These are phyloP conservation scores for Monosporozyma siamensis DNA, from an alignment of 805 yeast species.

Conservation along the genomic window DNA sequence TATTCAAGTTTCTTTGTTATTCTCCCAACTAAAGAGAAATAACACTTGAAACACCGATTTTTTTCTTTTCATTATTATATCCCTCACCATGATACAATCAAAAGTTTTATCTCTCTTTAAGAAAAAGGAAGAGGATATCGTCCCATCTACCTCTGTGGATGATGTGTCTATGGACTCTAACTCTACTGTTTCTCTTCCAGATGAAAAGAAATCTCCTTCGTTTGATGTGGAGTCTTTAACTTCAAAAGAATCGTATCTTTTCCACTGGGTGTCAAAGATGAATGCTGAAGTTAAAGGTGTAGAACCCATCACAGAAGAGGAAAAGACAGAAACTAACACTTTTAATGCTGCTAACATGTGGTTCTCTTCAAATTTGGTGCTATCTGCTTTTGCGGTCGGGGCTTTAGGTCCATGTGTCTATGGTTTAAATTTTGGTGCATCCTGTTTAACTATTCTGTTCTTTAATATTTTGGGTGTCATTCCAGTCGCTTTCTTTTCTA, in stretches of 20 bases:
- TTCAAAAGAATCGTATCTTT: neutral
- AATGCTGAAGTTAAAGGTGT: constrained; percentile 65
- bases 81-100: neutral
- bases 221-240: neutral
- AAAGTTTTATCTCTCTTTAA: neutral
- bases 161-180: neutral
- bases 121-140: neutral
- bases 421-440: constrained; percentile 64
- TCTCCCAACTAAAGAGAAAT: too few relatives aligned
- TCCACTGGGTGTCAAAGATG: constrained; percentile 7
- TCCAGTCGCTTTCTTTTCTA: constrained; percentile 74
- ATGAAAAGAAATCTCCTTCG: neutral
- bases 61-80: too few relatives aligned
- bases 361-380: constrained; percentile 81
- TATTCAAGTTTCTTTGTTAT: too few relatives aligned
- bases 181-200: neutral
- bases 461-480: constrained; percentile 63
- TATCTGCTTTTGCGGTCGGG: constrained; percentile 75
- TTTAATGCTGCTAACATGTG: constrained; percentile 76
- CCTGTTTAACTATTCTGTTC: constrained; percentile 56
- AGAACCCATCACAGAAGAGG: constrained; percentile 70
- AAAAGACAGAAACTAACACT: constrained; percentile 56
- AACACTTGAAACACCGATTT: neutral
- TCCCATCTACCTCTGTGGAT: neutral
- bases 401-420: constrained; percentile 55